These are phyloP conservation scores for Strombidium stylifer DNA, from an alignment of 73 alveolate species.

Conservation along the genomic window DNA sequence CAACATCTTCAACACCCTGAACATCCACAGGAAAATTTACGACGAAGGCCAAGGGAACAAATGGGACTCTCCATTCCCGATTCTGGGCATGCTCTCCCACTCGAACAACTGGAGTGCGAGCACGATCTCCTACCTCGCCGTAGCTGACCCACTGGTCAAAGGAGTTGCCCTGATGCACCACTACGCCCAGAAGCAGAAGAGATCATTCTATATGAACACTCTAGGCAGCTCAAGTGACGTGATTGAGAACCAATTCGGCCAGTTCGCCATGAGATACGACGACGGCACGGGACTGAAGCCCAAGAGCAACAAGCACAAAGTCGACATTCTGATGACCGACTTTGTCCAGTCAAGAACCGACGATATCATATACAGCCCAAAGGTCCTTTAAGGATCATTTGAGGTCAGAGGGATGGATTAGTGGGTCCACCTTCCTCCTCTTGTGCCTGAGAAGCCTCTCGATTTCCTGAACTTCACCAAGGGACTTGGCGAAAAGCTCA, in stretches of 20 bases:
- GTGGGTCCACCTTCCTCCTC: too few relatives aligned
- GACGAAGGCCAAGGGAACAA: background rate
- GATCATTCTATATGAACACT: background rate
- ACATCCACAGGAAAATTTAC: background rate
- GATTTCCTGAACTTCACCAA: constrained; percentile 1
- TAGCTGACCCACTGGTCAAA: constrained; percentile 36
- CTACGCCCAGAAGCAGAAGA: constrained; percentile 8
- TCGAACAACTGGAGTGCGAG: constrained; percentile 26
- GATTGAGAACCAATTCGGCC: too few relatives aligned
- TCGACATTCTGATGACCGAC: too few relatives aligned
- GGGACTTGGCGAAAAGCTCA: constrained; percentile 2
- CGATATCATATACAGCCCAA: too few relatives aligned
- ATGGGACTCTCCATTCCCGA: background rate
- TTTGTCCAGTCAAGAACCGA: too few relatives aligned
- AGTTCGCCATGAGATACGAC: too few relatives aligned
- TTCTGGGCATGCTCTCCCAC: background rate
- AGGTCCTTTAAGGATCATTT: too few relatives aligned
- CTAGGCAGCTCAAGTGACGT: too few relatives aligned
- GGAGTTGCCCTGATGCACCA: constrained; percentile 30
- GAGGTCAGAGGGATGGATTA: too few relatives aligned
- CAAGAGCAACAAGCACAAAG: too few relatives aligned
- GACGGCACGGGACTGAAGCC: too few relatives aligned
- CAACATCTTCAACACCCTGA: constrained; percentile 25
- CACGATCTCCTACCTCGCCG: constrained; percentile 12
- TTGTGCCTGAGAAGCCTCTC: constrained; percentile 11